Evolutionary conservation across 164 flowering plant species (phyloP), one percentile per base, ranked within the genome.

Genomic region (Magnolia changhungtana): DNA sequence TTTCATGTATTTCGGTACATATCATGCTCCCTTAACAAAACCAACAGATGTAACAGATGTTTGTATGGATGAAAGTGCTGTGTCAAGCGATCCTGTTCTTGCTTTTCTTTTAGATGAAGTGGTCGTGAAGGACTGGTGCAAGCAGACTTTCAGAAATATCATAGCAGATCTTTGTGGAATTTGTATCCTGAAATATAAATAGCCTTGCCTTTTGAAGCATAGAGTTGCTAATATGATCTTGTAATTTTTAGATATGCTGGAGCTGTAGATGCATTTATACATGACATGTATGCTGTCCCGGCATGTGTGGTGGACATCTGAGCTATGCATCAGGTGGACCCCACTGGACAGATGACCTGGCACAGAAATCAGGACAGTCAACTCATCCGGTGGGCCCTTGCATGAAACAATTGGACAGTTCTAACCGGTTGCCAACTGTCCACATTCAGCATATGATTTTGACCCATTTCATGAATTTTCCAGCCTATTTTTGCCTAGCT

Each of bases 21-120:
- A 45, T 23, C 13, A 31, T 5, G 18, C 19, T 27, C 76, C 86
- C 86, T 91, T 91, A 77, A 93, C 85, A 76, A 78, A 72, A 20
- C 52, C 21, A 76, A 81, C 89, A 96, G 99, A 96, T 91, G 86
- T 94, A 74, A 91, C 97, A 66, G 95, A 96, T 90, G 98, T 96
- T 72, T 96, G 99, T 78, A 91, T 96, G 99, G 98, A 96, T 81
- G 97, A 96, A 87, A 89, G 85, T 86, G 98, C 98, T 66, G 98
- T 96, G 45, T 96, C 99, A 72, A 96, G 98, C 76, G 97, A 96
- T 87, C 97, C 98, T 63, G 90, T 92, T 76, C 82, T 87, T 79
- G 96, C 99, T 50, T 88, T 93, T 83, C 86, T 96, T 83, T 82
- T 96, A 87, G 99, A 96, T 85, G 99, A 96, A 87, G 94, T 87